Evolutionary conservation across 2,329 filamentous ascomycete genomes (phyloP).

Genomic region (Scytalidium lignicola): DNA sequence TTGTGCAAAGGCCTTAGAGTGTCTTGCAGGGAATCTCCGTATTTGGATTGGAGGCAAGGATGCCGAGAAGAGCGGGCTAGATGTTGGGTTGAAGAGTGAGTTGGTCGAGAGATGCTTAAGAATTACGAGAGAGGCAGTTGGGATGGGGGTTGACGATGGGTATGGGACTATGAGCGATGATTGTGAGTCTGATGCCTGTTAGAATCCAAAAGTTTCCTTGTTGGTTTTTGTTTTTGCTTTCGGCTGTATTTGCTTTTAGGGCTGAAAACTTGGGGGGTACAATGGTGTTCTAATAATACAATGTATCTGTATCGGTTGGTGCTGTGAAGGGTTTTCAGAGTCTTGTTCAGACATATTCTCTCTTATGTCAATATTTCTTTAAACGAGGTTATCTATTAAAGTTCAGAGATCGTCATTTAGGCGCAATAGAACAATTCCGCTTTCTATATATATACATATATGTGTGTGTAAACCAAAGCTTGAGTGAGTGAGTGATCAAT

Average conservation of each 20-base stretch:
- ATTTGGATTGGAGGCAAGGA: conserved; percentile 54
- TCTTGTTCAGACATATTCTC: too few relatives aligned
- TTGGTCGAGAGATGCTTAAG: conserved; percentile 51
- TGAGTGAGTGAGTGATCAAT: too few relatives aligned
- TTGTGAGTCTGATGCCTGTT: conserved; percentile 7
- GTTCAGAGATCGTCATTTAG: too few relatives aligned
- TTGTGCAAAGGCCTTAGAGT: conserved; percentile 47
- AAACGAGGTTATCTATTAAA: too few relatives aligned
- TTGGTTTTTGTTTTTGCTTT: background rate
- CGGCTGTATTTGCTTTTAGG: background rate
- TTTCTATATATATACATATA: too few relatives aligned
- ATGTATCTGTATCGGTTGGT: too few relatives aligned
- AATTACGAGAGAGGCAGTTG: conserved; percentile 51
- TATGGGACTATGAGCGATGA: conserved; percentile 53
- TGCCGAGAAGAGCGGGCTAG: conserved; percentile 48
- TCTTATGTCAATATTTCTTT: too few relatives aligned
- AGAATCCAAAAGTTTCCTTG: background rate
- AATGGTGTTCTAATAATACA: too few relatives aligned
- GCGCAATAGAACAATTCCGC: too few relatives aligned
- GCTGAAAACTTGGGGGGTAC: background rate
- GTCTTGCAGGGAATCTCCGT: conserved; percentile 50
- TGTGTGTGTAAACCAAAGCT: too few relatives aligned
- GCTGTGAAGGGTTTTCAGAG: too few relatives aligned
- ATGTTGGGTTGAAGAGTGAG: conserved; percentile 43
- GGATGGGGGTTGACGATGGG: conserved; percentile 54